These are phyloP conservation scores for Hyparrhenia diplandra DNA, from an alignment of 176 grass and related monocot genomes.

Conservation along the genomic window DNA sequence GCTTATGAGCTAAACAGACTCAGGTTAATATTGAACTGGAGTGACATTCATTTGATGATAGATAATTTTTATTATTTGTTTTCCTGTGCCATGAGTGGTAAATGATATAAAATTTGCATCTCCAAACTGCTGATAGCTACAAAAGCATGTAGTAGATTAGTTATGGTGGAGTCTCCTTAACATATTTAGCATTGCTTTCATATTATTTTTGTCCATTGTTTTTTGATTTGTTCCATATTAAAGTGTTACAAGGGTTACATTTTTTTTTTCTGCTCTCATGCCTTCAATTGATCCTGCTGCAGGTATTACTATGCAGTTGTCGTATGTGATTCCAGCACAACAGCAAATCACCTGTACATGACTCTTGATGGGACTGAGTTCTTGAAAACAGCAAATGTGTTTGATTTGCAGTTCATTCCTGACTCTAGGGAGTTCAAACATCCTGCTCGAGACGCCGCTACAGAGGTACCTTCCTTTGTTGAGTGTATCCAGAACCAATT, in stretches of 20 bases:
- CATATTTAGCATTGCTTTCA: background rate
- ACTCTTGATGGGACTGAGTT: constrained; percentile 79
- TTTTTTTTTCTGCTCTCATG: background rate
- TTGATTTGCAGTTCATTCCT: constrained; percentile 81
- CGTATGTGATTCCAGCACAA: constrained; percentile 77
- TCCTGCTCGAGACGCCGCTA: constrained; percentile 57
- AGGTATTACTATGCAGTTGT: constrained; percentile 93
- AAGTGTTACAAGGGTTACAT: background rate
- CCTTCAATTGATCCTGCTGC: constrained; percentile 8
- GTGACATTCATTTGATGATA: background rate
- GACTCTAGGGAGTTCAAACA: constrained; percentile 79
- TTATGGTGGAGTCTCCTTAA: background rate
- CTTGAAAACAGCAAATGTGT: constrained; percentile 76
- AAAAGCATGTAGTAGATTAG: background rate
- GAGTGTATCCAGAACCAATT: background rate
- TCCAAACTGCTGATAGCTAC: background rate
- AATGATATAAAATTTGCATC: background rate
- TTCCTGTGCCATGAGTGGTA: background rate
- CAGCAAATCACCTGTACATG: constrained; percentile 82
- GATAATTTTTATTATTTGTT: background rate
- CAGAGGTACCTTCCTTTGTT: constrained; percentile 52
- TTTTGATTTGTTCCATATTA: background rate
- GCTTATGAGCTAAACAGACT: constrained; percentile 88
- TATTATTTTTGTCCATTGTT: background rate
- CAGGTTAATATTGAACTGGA: constrained; percentile 38